Evolutionary conservation across 23 red algal genomes (phyloP).

Genomic region (Cyanidiococcus yangmingshanensis): DNA sequence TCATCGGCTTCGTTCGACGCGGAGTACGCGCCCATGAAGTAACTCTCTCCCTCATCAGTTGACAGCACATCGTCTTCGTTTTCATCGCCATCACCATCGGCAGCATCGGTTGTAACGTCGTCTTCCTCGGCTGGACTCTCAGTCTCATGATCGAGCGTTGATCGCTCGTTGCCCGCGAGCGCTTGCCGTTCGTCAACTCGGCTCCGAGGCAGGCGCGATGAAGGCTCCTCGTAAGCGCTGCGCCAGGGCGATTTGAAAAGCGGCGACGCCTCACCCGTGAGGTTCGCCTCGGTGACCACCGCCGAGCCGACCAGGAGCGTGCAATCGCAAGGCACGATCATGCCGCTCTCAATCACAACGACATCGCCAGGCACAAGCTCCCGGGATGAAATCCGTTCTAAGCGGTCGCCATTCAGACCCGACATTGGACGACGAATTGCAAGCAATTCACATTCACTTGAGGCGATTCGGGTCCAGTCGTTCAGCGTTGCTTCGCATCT

Average conservation of each 20-base stretch:
- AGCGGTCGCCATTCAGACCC: not conserved
- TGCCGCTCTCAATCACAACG: constrained; percentile 12
- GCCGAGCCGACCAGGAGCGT: constrained; percentile 21
- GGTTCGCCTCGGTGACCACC: constrained; percentile 29
- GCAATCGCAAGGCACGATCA: constrained; percentile 22
- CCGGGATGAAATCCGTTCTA: not conserved
- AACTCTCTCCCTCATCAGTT: not conserved
- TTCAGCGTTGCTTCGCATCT: not conserved
- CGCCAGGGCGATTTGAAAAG: constrained; percentile 19
- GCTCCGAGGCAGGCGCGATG: not conserved
- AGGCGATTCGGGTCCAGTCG: constrained; percentile 34
- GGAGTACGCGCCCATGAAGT: constrained; percentile 8
- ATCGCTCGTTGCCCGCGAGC: not conserved
- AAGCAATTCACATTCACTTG: constrained; percentile 8
- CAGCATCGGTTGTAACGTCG: not conserved
- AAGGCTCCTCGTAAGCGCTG: constrained; percentile 1
- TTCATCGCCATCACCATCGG: not conserved
- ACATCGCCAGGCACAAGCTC: constrained; percentile 34
- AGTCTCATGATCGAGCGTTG: too few relatives aligned
- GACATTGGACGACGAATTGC: not conserved
- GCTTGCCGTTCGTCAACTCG: not conserved
- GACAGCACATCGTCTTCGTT: not conserved
- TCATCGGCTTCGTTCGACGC: not conserved
- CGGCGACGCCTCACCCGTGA: constrained; percentile 30
- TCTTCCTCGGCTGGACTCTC: not conserved